Base-by-base conservation (phyloP, 2,329 filamentous ascomycete genomes). In the Thielaviopsis cerberus region DNA sequence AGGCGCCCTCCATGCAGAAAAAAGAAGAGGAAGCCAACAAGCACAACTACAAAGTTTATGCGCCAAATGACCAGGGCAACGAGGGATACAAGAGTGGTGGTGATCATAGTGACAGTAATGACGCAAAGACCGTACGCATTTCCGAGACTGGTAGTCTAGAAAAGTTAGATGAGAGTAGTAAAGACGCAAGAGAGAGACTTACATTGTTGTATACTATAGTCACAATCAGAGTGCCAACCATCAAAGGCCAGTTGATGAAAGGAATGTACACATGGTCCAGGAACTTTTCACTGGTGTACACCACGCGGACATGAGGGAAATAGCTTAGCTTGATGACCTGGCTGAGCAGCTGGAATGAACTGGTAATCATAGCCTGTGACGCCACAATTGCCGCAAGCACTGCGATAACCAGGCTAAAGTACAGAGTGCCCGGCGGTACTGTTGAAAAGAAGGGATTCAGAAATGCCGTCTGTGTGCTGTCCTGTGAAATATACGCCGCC, bases 51-150 rank as follows among this genome's bases (percentile, higher is more conserved):
- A 1, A 79, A 71, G 1, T 78, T 76, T 25, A 85, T 67, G 22
- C 78, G 75, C 86, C 86, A 90, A 45, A 88, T 82, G 41, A 89
- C 74, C 1, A 89, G 73, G 0, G 85, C 82, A 1, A 85, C 82
- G 1, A 90, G 71, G 0, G 83, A 77, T 1, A 88, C 82, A 76
- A 91, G 81, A 67, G 78, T 83, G 0, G 85, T 89, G 57, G 83
- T 84, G 65, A 90, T 81, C 66, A 89, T 87, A 0, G 85, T 87
- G 51, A 89, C 86, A 54, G 86, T 79, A 64, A 89, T 87, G 66
- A 90, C 86, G 63, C 86, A 90, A 7, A 87, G 82, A 45, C 86
- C 85, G 64, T 89, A 89, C 0, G 85, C 85, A 64, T 88, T 81
- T 24, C 85, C 85, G 0, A 88, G 75, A 58, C 75, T 74, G 0